Conservation (phyloP, 148 eudicot genomes). For the Bassia scoparia region DNA sequence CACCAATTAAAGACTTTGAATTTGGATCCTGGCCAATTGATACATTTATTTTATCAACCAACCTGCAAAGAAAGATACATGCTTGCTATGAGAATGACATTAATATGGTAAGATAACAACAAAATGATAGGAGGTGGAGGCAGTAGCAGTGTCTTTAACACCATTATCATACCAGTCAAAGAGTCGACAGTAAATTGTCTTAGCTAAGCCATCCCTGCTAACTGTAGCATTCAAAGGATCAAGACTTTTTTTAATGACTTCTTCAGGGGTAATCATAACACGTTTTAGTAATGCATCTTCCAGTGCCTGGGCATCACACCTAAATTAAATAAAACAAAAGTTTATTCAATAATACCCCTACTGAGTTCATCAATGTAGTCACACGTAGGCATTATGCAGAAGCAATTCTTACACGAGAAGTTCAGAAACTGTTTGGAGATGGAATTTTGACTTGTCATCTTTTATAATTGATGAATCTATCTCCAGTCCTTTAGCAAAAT, state of each 20-base stretch:
- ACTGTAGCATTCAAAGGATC: constrained; percentile 92
- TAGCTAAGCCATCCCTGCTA: constrained; percentile 97
- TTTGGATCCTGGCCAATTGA: constrained; percentile 95
- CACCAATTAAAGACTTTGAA: constrained; percentile 83
- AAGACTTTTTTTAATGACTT: constrained; percentile 86
- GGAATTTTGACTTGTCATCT: constrained; percentile 86
- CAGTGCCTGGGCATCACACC: constrained; percentile 85
- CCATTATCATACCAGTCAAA: constrained; percentile 74
- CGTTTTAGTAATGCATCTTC: constrained; percentile 96
- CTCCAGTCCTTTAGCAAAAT: constrained; percentile 89
- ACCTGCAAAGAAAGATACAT: constrained; percentile 48
- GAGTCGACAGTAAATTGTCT: constrained; percentile 81
- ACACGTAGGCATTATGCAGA: constrained; percentile 7
- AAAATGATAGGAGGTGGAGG: background rate
- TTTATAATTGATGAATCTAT: constrained; percentile 86
- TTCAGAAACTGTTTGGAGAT: constrained; percentile 77
- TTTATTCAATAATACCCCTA: constrained; percentile 14
- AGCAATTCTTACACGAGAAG: constrained; percentile 72
- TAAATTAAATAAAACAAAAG: constrained; percentile 24
- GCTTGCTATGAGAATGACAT: constrained; percentile 11
- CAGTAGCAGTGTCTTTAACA: constrained; percentile 11
- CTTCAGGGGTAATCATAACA: constrained; percentile 99
- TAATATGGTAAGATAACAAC: background rate
- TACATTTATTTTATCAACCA: constrained; percentile 85
- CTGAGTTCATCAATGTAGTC: background rate